Evolutionary conservation across 306 rosid genomes (phyloP).

Genomic region (Delonix regia): DNA sequence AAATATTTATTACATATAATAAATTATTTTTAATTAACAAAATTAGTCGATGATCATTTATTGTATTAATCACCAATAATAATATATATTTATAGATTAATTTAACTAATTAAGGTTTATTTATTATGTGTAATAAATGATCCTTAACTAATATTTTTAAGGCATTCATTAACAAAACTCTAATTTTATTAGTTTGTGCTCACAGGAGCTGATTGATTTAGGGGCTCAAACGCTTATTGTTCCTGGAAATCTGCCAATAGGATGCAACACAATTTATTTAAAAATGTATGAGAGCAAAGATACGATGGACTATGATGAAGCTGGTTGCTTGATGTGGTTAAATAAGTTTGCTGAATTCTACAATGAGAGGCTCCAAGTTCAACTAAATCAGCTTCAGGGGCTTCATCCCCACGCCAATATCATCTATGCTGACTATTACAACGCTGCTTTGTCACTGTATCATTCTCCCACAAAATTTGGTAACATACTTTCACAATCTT

Average conservation of each 20-base stretch:
- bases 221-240: constrained; percentile 55
- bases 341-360: constrained; percentile 49
- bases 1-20: no score
- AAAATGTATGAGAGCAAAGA: constrained; percentile 24
- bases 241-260: constrained; percentile 57
- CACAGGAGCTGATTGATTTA: constrained; percentile 50
- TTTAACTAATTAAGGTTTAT: no score
- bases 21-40: no score
- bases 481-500: not conserved
- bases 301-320: constrained; percentile 39
- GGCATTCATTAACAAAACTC: no score
- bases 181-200: not conserved
- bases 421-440: constrained; percentile 58
- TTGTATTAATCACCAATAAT: no score
- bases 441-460: constrained; percentile 43
- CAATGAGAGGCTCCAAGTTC: constrained; percentile 43
- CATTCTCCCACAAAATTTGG: constrained; percentile 41
- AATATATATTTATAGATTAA: no score
- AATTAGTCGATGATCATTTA: no score
- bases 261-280: constrained; percentile 41
- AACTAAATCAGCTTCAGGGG: constrained; percentile 31
- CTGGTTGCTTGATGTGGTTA: constrained; percentile 53
- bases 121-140: no score
- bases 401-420: constrained; percentile 42
- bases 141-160: no score